Percentiles rank a stretch among this genome's conserved stretches.
Evolutionary conservation across 495 filamentous ascomycete species (phyloP).

Genomic region (Geopyxis carbonaria): DNA sequence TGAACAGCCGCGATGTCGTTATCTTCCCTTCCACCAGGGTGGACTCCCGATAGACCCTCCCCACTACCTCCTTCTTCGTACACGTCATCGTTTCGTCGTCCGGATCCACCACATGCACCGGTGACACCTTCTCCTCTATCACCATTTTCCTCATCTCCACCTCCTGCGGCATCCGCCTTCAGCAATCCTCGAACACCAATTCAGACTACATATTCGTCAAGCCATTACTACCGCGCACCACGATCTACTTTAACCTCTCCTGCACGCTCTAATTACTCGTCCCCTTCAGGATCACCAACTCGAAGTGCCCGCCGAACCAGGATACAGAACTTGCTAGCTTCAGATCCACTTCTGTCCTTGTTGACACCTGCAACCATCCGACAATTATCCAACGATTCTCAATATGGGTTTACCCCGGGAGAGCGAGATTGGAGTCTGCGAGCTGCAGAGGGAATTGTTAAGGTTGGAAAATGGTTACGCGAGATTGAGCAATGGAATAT

Average conservation of each 20-base stretch:
- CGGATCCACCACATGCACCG: constrained; percentile 12
- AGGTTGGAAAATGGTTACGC: constrained; percentile 21
- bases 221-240: constrained; percentile 22
- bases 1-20: too few relatives aligned
- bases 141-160: constrained; percentile 7
- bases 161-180: neutral
- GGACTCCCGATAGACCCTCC: constrained; percentile 3
- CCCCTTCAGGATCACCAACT: constrained; percentile 17
- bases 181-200: constrained; percentile 5
- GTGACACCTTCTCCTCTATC: constrained; percentile 15
- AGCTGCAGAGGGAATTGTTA: constrained; percentile 21
- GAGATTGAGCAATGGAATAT: constrained; percentile 23
- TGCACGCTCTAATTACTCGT: constrained; percentile 18
- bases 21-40: constrained; percentile 3
- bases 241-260: constrained; percentile 19
- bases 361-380: constrained; percentile 19
- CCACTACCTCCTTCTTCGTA: constrained; percentile 2
- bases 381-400: constrained; percentile 12
- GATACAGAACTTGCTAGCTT: constrained; percentile 19
- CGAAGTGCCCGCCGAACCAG: constrained; percentile 14
- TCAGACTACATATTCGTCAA: constrained; percentile 6
- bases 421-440: constrained; percentile 21
- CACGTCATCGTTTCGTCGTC: constrained; percentile 1
- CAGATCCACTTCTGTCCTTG: constrained; percentile 16
- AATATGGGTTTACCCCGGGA: constrained; percentile 15